Conservation (phyloP, 2,329 filamentous ascomycete species). For the Cytospora leucostoma region DNA sequence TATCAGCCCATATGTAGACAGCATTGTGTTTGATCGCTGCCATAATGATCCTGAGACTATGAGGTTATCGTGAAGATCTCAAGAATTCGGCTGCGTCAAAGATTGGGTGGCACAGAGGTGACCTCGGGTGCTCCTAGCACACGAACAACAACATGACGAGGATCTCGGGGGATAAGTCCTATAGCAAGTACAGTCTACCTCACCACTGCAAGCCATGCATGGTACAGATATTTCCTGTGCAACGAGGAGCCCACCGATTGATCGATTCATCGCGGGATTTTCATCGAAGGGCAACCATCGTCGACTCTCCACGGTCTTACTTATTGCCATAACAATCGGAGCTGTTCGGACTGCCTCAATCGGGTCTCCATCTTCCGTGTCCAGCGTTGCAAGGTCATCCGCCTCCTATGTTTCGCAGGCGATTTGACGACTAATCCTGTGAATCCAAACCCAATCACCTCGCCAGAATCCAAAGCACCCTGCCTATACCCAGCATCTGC, state of each 20-base stretch:
- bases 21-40: background rate
- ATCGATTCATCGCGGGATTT: background rate
- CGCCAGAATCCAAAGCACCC: background rate
- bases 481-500: background rate
- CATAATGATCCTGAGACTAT: background rate
- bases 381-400: constrained; percentile 4
- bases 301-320: background rate
- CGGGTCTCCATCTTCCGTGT: constrained; percentile 5
- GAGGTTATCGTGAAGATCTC: background rate
- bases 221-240: background rate
- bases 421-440: background rate
- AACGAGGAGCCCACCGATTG: background rate
- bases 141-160: background rate
- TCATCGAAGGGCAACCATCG: background rate
- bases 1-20: background rate
- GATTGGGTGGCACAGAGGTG: background rate
- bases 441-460: background rate
- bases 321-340: constrained; percentile 21
- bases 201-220: background rate
- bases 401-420: constrained; percentile 4
- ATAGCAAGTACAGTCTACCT: background rate
- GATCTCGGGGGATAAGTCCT: background rate
- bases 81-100: background rate
- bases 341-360: constrained; percentile 2
- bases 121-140: background rate